These are phyloP conservation scores for Amesomyces nigricolor DNA, from an alignment of 2,329 filamentous ascomycete genomes.

Conservation along the genomic window DNA sequence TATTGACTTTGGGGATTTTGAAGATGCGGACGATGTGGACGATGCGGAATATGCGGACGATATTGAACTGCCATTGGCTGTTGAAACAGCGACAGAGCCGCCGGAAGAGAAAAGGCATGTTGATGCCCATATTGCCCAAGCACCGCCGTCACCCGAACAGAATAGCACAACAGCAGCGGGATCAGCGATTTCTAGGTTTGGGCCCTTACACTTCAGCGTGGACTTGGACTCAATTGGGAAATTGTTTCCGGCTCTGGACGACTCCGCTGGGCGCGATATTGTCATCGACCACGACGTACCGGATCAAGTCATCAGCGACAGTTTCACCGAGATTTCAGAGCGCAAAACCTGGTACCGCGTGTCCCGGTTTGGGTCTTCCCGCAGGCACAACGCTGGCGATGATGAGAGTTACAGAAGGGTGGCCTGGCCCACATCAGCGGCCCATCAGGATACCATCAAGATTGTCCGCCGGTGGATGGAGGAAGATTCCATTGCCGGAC, in stretches of 20 bases:
- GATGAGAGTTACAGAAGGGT: conserved; percentile 56
- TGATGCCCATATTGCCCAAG: neutral
- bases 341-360: conserved; percentile 62
- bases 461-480: conserved; percentile 63
- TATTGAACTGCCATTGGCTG: neutral
- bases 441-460: conserved; percentile 49
- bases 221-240: conserved; percentile 17
- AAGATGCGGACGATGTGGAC: conserved; percentile 25
- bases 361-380: conserved; percentile 53
- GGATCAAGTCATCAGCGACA: conserved; percentile 46
- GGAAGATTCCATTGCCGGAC: conserved; percentile 54
- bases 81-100: neutral
- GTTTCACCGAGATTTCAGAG: conserved; percentile 49
- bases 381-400: conserved; percentile 51
- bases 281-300: conserved; percentile 33
- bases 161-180: conserved; percentile 6
- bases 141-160: conserved; percentile 1
- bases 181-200: conserved; percentile 30
- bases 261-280: conserved; percentile 24
- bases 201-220: conserved; percentile 17
- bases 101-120: neutral
- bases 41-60: neutral
- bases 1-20: conserved; percentile 31
- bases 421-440: conserved; percentile 50
- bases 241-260: conserved; percentile 35